Evolutionary conservation across 2,329 filamentous ascomycete species (phyloP), one percentile per base, ranked within the genome.

Genomic region (Fusarium avenaceum): DNA sequence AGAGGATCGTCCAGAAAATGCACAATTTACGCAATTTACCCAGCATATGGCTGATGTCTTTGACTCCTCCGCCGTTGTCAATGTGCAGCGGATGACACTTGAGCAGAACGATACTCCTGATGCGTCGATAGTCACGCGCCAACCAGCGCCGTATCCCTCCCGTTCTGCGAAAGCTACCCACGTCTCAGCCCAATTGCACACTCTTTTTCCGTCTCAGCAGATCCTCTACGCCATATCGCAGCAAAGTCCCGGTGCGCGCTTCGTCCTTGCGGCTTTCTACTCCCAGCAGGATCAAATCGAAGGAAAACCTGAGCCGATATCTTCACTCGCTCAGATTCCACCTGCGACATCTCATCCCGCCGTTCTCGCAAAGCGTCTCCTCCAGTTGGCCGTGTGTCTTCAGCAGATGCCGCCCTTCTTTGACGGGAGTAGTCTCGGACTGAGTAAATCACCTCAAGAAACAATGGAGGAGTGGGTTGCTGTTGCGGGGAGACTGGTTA

Each of bases 341-440:
- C 52, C 84, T 80, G 67, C 83, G 77, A 20, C 73, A 0, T 78
- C 78, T 26, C 85, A 87, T 68, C 85, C 85, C 0, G 77, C 82
- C 4, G 63, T 85, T 7, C 74, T 87, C 3, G 84, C 84, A 3
- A 81, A 79, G 57, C 78, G 80, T 8, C 78, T 87, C 22, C 76
- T 87, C 13, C 80, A 83, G 28, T 65, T 86, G 6, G 78, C 78
- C 3, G 76, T 81, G 14, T 82, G 79, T 57, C 76, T 86, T 13
- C 84, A 86, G 71, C 80, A 83, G 30, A 72, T 85, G 32, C 77
- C 80, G 1, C 80, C 80, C 0, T 59, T 62, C 32, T 74, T 75
- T 19, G 65, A 77, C 28, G 64, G 72, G 2, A 69, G 70, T 20
- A 48, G 67, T 8, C 74, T 82, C 0, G 54, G 62, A 2, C 33